phyloP scores from a whole-genome alignment of 345 rosid genomes.

The Melaleuca quinquenervia region DNA sequence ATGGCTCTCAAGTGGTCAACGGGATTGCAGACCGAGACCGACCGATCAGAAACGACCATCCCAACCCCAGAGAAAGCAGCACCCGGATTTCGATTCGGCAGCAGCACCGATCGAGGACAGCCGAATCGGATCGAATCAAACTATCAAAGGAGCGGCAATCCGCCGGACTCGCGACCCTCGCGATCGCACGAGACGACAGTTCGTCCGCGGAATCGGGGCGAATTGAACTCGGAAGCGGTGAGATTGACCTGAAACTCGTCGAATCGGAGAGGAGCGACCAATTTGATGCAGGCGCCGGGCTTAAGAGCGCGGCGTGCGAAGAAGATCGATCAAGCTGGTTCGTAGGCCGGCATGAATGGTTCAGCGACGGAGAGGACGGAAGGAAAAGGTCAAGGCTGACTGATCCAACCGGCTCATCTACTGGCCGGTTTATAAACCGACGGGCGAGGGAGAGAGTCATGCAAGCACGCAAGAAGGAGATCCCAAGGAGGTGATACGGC shows the following conservation, averaged over 20 bases:
- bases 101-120: not conserved
- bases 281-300: too few species aligned
- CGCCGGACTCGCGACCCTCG: too few species aligned
- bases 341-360: too few species aligned
- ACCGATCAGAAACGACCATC: slow-evolving; percentile 4
- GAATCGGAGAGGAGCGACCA: too few species aligned
- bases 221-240: not conserved
- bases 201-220: not conserved
- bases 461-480: not conserved
- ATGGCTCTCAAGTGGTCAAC: slow-evolving; percentile 4
- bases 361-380: too few species aligned
- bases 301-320: too few species aligned
- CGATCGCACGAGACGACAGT: not conserved
- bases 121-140: not conserved
- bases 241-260: not conserved
- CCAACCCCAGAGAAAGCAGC: not conserved
- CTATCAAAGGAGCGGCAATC: too few species aligned
- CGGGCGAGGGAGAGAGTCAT: not conserved
- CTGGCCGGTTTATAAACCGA: not conserved
- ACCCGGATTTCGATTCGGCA: not conserved
- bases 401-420: too few species aligned
- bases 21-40: slow-evolving; percentile 5
- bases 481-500: not conserved
- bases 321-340: too few species aligned
- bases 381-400: too few species aligned